Percentiles rank a stretch among this genome's conserved stretches.
phyloP scores from a whole-genome alignment of 768 basidiomycete genomes.

The Lentinula sp. region DNA sequence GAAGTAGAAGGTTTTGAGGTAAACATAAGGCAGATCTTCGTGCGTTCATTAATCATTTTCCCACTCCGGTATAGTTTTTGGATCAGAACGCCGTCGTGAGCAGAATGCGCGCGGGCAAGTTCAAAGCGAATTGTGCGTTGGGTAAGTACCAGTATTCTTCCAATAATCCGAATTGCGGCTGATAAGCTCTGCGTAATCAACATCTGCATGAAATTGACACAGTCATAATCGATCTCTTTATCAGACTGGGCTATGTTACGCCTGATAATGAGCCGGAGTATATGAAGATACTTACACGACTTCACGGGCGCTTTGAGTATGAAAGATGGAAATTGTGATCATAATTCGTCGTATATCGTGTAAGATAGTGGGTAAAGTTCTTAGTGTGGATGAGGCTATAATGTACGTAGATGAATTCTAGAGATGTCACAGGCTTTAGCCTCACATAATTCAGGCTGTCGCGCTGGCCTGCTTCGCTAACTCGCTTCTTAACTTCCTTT shows the following conservation, averaged over 20 bases:
- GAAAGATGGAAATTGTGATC: conserved; percentile 38
- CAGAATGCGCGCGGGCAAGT: conserved; percentile 62
- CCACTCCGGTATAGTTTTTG: conserved; percentile 45
- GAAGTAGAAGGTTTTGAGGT: conserved; percentile 95
- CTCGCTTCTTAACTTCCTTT: neutral
- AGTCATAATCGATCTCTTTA: conserved; percentile 88
- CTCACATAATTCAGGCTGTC: no score
- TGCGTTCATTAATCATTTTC: neutral
- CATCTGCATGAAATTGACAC: neutral
- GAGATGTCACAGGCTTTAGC: no score
- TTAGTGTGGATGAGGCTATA: no score
- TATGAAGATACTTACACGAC: conserved; percentile 64
- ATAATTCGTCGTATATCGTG: neutral
- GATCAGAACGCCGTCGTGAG: conserved; percentile 53
- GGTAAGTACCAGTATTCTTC: conserved; percentile 37
- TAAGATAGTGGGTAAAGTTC: no score
- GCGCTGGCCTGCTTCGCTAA: neutral
- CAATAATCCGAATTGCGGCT: neutral
- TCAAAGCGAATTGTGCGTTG: conserved; percentile 91
- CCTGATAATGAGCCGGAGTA: conserved; percentile 84
- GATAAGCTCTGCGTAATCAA: neutral
- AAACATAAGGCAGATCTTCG: conserved; percentile 9
- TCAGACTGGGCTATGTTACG: conserved; percentile 80
- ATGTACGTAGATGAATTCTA: no score
- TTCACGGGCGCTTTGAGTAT: conserved; percentile 70